These are phyloP conservation scores for Cercophora scortea DNA, from an alignment of 495 filamentous ascomycete genomes.

Conservation along the genomic window DNA sequence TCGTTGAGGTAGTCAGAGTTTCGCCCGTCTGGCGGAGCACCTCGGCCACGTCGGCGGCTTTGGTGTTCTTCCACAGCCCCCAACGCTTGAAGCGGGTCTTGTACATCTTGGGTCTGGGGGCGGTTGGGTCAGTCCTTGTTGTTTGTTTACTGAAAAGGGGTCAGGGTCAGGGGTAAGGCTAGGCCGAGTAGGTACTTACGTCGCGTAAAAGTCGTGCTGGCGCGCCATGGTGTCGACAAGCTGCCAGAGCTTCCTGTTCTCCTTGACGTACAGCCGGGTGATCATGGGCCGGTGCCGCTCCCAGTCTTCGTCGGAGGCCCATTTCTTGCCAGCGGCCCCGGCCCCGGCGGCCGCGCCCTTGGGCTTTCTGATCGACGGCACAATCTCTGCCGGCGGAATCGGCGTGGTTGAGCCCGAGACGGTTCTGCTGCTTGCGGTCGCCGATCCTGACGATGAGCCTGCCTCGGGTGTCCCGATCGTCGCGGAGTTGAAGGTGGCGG, in stretches of 20 bases:
- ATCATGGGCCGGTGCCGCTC: conserved; percentile 4
- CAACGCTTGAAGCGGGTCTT: conserved; percentile 11
- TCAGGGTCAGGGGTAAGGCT: not conserved
- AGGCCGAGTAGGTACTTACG: conserved; percentile 5
- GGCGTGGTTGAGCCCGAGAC: not conserved
- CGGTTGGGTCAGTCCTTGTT: not conserved
- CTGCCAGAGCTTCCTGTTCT: conserved; percentile 8
- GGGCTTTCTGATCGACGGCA: not conserved
- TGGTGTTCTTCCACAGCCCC: conserved; percentile 9
- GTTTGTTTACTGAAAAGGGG: not conserved
- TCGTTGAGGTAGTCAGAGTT: not conserved
- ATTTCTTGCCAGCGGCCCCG: conserved; percentile 1
- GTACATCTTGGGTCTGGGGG: conserved; percentile 9
- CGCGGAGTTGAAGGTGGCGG: too few species aligned
- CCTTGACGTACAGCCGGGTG: conserved; percentile 5
- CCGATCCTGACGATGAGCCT: too few species aligned
- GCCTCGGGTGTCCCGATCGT: too few species aligned
- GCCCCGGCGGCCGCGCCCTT: not conserved
- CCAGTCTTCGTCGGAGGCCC: conserved; percentile 8
- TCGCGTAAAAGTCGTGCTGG: conserved; percentile 9
- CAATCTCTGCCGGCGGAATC: not conserved
- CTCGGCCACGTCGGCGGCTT: conserved; percentile 6
- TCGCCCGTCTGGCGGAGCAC: conserved; percentile 3
- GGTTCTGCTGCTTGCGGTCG: not conserved
- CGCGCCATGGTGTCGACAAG: conserved; percentile 6